phyloP scores from a whole-genome alignment of 768 basidiomycete species.

The Paxillus ammoniavirescens region DNA sequence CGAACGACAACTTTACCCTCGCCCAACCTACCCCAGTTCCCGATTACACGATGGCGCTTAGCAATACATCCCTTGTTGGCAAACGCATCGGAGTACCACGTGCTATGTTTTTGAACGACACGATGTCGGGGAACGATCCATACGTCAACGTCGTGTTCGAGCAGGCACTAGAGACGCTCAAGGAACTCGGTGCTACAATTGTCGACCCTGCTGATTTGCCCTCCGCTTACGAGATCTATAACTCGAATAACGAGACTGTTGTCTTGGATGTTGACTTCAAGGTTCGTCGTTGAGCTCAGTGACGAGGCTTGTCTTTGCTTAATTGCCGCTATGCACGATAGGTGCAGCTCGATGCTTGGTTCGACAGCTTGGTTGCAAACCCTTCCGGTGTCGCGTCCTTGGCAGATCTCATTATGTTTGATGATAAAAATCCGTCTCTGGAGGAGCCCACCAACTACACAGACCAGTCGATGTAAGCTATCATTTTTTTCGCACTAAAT shows the following conservation, averaged over 20 bases:
- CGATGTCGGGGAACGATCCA: conserved; percentile 24
- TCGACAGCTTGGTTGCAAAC: conserved; percentile 43
- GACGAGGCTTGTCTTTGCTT: not conserved
- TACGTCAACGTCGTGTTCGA: conserved; percentile 38
- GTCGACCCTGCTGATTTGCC: conserved; percentile 66
- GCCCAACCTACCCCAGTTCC: conserved; percentile 52
- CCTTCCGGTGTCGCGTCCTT: conserved; percentile 60
- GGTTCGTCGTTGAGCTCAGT: conserved; percentile 30
- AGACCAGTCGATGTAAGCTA: conserved; percentile 32
- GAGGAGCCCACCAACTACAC: conserved; percentile 41
- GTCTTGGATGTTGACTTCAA: conserved; percentile 61
- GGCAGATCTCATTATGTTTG: conserved; percentile 56
- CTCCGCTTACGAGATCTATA: conserved; percentile 47
- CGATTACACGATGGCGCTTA: conserved; percentile 54
- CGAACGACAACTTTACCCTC: conserved; percentile 53
- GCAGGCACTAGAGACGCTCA: conserved; percentile 37
- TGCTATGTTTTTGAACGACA: conserved; percentile 30
- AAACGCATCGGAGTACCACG: conserved; percentile 56
- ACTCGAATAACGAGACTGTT: conserved; percentile 51
- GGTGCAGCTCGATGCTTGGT: conserved; percentile 55
- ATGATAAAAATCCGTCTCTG: conserved; percentile 47
- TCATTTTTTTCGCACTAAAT: conserved; percentile 21
- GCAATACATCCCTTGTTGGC: conserved; percentile 45
- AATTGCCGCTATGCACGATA: conserved; percentile 16
- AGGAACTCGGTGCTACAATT: conserved; percentile 44